These are phyloP conservation scores for Alternaria viburni DNA, from an alignment of 2,329 filamentous ascomycete genomes.

Conservation along the genomic window DNA sequence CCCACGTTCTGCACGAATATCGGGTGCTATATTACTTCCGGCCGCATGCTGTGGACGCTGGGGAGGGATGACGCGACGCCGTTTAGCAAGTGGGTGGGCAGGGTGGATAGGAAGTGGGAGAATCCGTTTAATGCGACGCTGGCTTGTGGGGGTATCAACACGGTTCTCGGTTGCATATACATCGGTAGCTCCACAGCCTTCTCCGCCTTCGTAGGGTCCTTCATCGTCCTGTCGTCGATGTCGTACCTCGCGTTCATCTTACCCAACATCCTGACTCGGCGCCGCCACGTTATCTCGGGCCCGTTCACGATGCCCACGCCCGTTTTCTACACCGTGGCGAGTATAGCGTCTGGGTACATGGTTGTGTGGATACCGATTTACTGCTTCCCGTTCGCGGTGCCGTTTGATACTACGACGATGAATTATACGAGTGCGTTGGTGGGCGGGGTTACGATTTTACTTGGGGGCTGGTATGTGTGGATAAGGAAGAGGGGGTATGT, in stretches of 20 bases:
- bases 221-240: constrained; percentile 61
- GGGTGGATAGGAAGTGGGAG: constrained; percentile 55
- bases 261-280: constrained; percentile 50
- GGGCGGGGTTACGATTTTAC: constrained; percentile 59
- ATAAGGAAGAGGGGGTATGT: constrained; percentile 49
- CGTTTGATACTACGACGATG: constrained; percentile 57
- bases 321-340: constrained; percentile 57
- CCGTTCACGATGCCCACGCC: constrained; percentile 61
- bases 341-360: constrained; percentile 64
- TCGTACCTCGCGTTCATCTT: constrained; percentile 70
- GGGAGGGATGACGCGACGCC: constrained; percentile 65
- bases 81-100: constrained; percentile 56
- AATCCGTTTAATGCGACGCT: constrained; percentile 65
- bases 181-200: constrained; percentile 68
- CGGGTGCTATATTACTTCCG: constrained; percentile 65
- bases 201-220: constrained; percentile 68
- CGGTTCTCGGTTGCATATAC: constrained; percentile 68
- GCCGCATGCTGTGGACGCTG: constrained; percentile 69
- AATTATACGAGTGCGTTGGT: constrained; percentile 62
- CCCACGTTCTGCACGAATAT: constrained; percentile 60
- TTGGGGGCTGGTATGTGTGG: constrained; percentile 53
- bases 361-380: constrained; percentile 68
- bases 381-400: constrained; percentile 60
- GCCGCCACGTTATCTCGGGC: constrained; percentile 59
- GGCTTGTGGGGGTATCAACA: constrained; percentile 57